Conservation (phyloP, 345 rosid species). For the Theobroma cacao region DNA sequence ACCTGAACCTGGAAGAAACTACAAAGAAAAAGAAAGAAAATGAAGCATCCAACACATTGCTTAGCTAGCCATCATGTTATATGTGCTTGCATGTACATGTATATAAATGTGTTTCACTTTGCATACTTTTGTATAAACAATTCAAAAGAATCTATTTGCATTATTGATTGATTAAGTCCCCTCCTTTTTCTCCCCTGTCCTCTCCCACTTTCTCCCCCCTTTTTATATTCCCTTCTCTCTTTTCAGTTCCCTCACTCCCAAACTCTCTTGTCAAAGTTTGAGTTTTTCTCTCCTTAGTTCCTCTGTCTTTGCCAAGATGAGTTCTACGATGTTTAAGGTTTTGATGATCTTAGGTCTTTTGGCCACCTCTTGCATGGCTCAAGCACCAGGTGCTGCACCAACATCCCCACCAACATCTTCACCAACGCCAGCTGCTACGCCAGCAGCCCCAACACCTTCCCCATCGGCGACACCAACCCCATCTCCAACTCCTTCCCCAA, state of each 20-base stretch:
- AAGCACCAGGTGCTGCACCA: conserved; percentile 60
- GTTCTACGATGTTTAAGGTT: conserved; percentile 40
- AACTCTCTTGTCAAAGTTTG: background rate
- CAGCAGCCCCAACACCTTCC: conserved; percentile 35
- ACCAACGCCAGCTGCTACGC: conserved; percentile 27
- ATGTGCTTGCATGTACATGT: background rate
- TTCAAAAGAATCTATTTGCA: conserved; percentile 14
- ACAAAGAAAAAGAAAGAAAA: conserved; percentile 6
- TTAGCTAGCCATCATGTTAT: conserved; percentile 1
- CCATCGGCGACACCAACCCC: conserved; percentile 26
- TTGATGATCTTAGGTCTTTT: conserved; percentile 60
- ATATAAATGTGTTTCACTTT: background rate
- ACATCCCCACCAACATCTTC: conserved; percentile 14
- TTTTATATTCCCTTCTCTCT: conserved; percentile 11
- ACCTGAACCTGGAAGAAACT: conserved; percentile 17
- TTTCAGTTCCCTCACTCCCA: conserved; percentile 14
- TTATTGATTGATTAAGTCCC: background rate
- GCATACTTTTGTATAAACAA: background rate
- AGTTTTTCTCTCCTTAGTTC: background rate
- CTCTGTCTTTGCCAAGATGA: conserved; percentile 35
- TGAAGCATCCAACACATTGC: background rate
- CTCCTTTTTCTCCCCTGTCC: background rate
- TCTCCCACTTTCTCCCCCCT: conserved; percentile 9
- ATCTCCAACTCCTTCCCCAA: conserved; percentile 18
- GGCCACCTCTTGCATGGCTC: conserved; percentile 67